Evolutionary conservation across 1,284 basidiomycete species (phyloP).

Genomic region (Calocybe gambosa): DNA sequence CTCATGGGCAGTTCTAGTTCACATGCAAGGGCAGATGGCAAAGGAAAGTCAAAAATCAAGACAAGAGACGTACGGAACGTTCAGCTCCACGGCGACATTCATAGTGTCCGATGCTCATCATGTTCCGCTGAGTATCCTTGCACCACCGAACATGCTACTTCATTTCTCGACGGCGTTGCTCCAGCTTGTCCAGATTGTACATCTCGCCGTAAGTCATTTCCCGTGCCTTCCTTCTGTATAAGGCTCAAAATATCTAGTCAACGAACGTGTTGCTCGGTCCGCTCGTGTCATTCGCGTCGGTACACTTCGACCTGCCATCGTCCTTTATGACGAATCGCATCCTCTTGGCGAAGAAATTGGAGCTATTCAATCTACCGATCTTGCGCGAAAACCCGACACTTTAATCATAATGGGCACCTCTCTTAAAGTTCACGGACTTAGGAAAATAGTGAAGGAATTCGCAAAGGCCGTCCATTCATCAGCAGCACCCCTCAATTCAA

Average conservation of each 20-base stretch:
- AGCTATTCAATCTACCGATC: constrained; percentile 64
- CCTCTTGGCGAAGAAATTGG: constrained; percentile 86
- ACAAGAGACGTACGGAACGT: constrained; percentile 75
- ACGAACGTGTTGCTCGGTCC: constrained; percentile 71
- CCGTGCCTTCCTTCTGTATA: neutral
- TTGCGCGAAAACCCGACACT: constrained; percentile 78
- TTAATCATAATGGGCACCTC: constrained; percentile 96
- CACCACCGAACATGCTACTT: constrained; percentile 48
- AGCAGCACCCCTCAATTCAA: constrained; percentile 29
- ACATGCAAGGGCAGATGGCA: constrained; percentile 43
- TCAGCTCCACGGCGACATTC: constrained; percentile 90
- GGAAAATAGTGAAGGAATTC: constrained; percentile 91
- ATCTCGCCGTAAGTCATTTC: constrained; percentile 58
- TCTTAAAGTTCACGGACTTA: constrained; percentile 90
- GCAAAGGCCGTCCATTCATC: constrained; percentile 72
- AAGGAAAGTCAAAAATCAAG: constrained; percentile 59
- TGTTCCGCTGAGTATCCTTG: constrained; percentile 77
- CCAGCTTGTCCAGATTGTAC: constrained; percentile 82
- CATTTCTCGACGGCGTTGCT: constrained; percentile 64
- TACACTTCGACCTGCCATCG: constrained; percentile 79
- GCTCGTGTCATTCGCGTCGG: constrained; percentile 76
- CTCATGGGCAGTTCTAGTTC: constrained; percentile 59
- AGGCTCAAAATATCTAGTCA: constrained; percentile 38
- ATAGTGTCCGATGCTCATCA: constrained; percentile 77
- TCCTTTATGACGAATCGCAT: constrained; percentile 87